phyloP scores from a whole-genome alignment of 129 eudicot species.

The Kitagawia praeruptora region DNA sequence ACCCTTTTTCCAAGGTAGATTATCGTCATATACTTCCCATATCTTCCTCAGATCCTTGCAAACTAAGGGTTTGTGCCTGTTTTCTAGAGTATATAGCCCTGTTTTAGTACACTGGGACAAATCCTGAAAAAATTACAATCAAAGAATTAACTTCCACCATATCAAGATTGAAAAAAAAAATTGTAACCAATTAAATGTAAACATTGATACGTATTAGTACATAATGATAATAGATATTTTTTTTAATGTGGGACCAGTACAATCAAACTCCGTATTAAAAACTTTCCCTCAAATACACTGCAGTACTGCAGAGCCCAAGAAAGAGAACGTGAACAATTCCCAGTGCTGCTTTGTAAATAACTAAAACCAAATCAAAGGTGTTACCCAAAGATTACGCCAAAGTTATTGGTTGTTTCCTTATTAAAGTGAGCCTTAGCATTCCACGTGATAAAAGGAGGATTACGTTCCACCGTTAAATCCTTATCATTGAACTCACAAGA shows the following conservation, averaged over 20 bases:
- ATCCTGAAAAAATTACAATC: constrained; percentile 39
- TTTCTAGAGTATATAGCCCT: constrained; percentile 48
- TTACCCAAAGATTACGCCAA: background rate
- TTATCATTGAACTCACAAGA: background rate
- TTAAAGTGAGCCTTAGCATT: background rate
- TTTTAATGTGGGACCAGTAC: background rate
- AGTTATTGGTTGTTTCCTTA: background rate
- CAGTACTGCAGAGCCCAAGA: background rate
- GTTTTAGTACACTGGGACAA: constrained; percentile 34
- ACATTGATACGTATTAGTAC: background rate
- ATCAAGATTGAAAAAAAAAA: background rate
- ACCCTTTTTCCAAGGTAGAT: constrained; percentile 60
- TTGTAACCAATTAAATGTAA: background rate
- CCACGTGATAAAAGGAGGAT: background rate
- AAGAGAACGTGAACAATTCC: background rate
- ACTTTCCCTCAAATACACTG: background rate
- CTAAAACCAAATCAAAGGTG: background rate
- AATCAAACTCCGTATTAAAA: background rate
- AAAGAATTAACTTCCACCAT: constrained; percentile 7
- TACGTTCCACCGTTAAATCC: background rate
- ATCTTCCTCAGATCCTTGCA: constrained; percentile 64
- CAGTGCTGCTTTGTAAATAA: background rate
- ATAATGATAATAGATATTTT: background rate
- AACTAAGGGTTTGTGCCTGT: constrained; percentile 44
- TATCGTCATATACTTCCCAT: constrained; percentile 39